These are phyloP conservation scores for Postia placenta DNA, from an alignment of 768 basidiomycete genomes.

Conservation along the genomic window DNA sequence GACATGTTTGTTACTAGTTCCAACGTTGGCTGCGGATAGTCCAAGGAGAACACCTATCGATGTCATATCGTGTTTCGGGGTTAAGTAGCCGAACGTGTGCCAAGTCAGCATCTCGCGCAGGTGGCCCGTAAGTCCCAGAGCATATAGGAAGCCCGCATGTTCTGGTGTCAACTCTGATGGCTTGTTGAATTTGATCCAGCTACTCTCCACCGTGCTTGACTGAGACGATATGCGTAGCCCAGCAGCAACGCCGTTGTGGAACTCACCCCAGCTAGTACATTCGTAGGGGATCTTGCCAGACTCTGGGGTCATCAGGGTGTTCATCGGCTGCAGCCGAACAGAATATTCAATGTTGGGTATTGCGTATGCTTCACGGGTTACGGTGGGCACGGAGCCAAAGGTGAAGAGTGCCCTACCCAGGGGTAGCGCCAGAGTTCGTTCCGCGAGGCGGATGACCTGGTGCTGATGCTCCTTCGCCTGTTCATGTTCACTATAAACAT, in stretches of 20 bases:
- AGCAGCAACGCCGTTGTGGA: conserved; percentile 95
- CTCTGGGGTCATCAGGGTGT: conserved; percentile 58
- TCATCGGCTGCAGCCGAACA: conserved; percentile 69
- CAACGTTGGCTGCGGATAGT: conserved; percentile 86
- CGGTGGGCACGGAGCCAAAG: conserved; percentile 72
- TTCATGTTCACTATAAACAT: conserved; percentile 68
- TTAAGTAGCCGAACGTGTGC: conserved; percentile 94
- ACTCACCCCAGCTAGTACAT: conserved; percentile 87
- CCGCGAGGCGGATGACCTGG: conserved; percentile 73
- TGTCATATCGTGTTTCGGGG: conserved; percentile 93
- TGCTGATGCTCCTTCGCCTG: conserved; percentile 81
- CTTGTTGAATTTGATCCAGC: conserved; percentile 95
- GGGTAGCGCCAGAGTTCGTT: conserved; percentile 84
- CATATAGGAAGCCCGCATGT: conserved; percentile 95
- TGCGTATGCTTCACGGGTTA: conserved; percentile 71
- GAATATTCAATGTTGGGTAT: conserved; percentile 78
- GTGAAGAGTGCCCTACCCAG: conserved; percentile 91
- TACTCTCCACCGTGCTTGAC: conserved; percentile 76
- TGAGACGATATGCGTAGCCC: conserved; percentile 78
- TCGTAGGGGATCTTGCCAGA: conserved; percentile 69
- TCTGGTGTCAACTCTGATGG: conserved; percentile 86
- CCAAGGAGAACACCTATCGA: conserved; percentile 92
- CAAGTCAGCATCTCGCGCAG: conserved; percentile 85
- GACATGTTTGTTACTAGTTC: conserved; percentile 79
- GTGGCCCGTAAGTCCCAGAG: conserved; percentile 89